phyloP scores from a whole-genome alignment of 306 rosid species.

The Lathyrus aphaca region DNA sequence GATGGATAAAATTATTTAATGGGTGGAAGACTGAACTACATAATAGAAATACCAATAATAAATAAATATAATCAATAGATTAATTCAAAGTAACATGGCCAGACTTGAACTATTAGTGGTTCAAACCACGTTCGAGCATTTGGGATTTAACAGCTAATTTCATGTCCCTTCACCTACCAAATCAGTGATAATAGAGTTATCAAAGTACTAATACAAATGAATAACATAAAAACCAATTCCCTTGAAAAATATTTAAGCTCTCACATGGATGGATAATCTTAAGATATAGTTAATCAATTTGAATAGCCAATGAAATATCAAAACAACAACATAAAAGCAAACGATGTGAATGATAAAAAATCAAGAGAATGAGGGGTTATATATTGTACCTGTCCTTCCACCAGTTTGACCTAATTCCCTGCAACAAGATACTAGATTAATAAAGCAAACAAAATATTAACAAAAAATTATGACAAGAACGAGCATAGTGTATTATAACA shows the following conservation, averaged over 20 bases:
- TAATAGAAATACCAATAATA: not conserved
- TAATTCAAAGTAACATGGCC: slow-evolving; percentile 31
- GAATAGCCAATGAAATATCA: slow-evolving; percentile 31
- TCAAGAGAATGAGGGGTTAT: slow-evolving; percentile 8
- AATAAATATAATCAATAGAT: slow-evolving; percentile 31
- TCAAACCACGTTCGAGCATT: slow-evolving; percentile 42
- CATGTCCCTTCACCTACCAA: slow-evolving; percentile 46
- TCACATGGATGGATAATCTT: slow-evolving; percentile 1
- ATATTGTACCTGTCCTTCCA: slow-evolving; percentile 44
- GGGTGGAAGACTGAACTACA: not conserved
- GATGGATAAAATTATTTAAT: not conserved
- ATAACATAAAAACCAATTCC: slow-evolving; percentile 29
- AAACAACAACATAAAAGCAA: slow-evolving; percentile 1
- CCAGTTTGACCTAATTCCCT: slow-evolving; percentile 55
- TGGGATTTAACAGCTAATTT: slow-evolving; percentile 36
- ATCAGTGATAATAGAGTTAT: slow-evolving; percentile 40
- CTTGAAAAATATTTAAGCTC: slow-evolving; percentile 23
- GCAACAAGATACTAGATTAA: slow-evolving; percentile 33
- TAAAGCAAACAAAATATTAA: slow-evolving; percentile 13
- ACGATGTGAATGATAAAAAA: slow-evolving; percentile 30
- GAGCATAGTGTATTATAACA: too few relatives aligned
- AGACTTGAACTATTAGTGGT: slow-evolving; percentile 18
- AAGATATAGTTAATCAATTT: slow-evolving; percentile 19
- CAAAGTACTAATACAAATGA: slow-evolving; percentile 5
- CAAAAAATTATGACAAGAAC: too few relatives aligned